Evolutionary conservation across 2,329 filamentous ascomycete genomes (phyloP).

Genomic region (Cucurbitaria berberidis): DNA sequence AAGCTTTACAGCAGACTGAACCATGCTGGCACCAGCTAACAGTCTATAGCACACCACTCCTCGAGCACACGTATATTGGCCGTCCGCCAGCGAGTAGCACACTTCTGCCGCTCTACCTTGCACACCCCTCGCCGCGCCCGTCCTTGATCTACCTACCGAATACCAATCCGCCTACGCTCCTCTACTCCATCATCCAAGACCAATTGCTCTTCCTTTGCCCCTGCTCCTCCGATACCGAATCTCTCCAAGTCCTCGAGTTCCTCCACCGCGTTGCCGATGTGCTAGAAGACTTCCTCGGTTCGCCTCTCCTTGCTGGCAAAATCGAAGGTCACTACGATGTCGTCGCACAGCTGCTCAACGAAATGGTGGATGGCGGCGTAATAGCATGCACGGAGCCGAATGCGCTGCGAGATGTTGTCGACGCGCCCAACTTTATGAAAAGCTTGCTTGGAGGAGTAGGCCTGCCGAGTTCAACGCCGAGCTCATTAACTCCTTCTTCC

Average conservation of each 20-base stretch:
- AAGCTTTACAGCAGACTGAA: slow-evolving; percentile 37
- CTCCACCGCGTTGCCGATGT: slow-evolving; percentile 91
- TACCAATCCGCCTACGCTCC: slow-evolving; percentile 81
- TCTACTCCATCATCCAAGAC: slow-evolving; percentile 87
- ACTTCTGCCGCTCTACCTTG: slow-evolving; percentile 85
- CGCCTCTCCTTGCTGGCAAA: slow-evolving; percentile 82
- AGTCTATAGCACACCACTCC: slow-evolving; percentile 73
- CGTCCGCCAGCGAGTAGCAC: slow-evolving; percentile 77
- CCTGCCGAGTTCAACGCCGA: slow-evolving; percentile 63
- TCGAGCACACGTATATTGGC: slow-evolving; percentile 87
- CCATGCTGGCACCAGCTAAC: slow-evolving; percentile 11
- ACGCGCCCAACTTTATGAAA: slow-evolving; percentile 88
- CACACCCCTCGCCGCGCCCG: slow-evolving; percentile 79
- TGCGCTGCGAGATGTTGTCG: slow-evolving; percentile 86
- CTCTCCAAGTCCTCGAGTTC: slow-evolving; percentile 90
- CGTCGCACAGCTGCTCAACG: slow-evolving; percentile 86
- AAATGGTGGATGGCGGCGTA: slow-evolving; percentile 96
- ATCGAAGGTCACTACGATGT: slow-evolving; percentile 93
- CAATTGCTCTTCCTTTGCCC: slow-evolving; percentile 86
- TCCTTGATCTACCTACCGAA: slow-evolving; percentile 85
- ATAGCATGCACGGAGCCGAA: slow-evolving; percentile 92
- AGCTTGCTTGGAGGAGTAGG: slow-evolving; percentile 88
- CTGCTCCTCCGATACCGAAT: slow-evolving; percentile 84
- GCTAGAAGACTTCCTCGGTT: slow-evolving; percentile 91
- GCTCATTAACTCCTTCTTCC: slow-evolving; percentile 33